Base-by-base conservation (phyloP, 352 stramenopile genomes). In the Saprolegnia diclina region DNA sequence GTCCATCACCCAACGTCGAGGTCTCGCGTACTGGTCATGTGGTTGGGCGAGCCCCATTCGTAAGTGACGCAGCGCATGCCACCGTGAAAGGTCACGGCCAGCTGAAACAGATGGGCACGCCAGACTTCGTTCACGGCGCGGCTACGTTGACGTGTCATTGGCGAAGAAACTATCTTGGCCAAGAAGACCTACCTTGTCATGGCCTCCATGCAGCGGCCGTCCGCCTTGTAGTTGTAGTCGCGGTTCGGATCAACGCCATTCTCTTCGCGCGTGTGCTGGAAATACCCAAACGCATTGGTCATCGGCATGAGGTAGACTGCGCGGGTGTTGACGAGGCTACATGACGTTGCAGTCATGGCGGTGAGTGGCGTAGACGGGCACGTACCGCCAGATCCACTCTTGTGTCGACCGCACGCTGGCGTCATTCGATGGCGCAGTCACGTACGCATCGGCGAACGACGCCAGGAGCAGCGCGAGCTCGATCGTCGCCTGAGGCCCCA, bases 81-180 rank as follows among this genome's bases (percentile, higher is more conserved):
- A 29, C 88, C 97, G 81, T 99, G 97, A 77, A 99, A 99, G 18
- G 97, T 99, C 21, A 99, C 80, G 16, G 90, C 89, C 24, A 99
- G 76, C 73, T 99, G 96, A 76, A 99, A 98, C 6, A 99, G 76
- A 76, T 99, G 94, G 35, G 98, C 88, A 42, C 94, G 86, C 81
- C 91, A 99, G 35, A 99, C 76, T 77, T 99, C 96, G 75, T 99
- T 99, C 22, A 99, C 82, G 4, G 92, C 94, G 46, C 97, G 89
- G 40, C 57, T 63, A 46, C 46, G 46, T 26, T 24, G 46, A 13
- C n/a, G 19, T n/a, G n/a, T n/a, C n/a, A n/a, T n/a, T n/a, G n/a
- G n/a, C n/a, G n/a, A n/a, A n/a, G n/a, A n/a, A n/a, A n/a, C n/a
- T n/a, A n/a, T n/a, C n/a, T n/a, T n/a, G n/a, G n/a, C 14, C 5